Evolutionary conservation across 768 basidiomycete species (phyloP), one percentile per base, ranked within the genome.

Genomic region (Auricularia sp.): DNA sequence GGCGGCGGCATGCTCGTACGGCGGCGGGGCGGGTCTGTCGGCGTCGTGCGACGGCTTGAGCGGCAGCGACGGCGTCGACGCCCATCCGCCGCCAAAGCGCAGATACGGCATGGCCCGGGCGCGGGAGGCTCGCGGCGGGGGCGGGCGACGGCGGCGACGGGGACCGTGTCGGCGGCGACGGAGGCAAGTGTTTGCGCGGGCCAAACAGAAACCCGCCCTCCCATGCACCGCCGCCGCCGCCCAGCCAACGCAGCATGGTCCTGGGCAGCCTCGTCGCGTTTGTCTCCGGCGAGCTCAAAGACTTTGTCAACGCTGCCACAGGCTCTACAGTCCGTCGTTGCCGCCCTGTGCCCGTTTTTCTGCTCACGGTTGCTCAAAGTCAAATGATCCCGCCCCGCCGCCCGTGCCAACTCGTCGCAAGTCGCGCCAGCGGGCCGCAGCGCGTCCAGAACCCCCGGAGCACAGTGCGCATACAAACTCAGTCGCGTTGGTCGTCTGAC

Each of bases 11-110:
- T 72, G 66, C 58, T 75, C 71, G 73, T 77, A 77, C 6, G 76
- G 73, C 64, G 79, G 76, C 44, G 77, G 74, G 33, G 75, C 68
- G 62, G 67, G 61, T n/a, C 70, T 65, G 62, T 71, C 70, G 66
- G 33, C 36, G 69, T 71, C 61, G 66, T 68, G 69, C 66, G 69
- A 71, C 61, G 64, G 51, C 62, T 72, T 65, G 61, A 29, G 56
- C 56, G 56, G 56, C 6, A 35, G 34, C 56, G 56, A 29, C 13
- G 34, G 56, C 24, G 56, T 35, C 11, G 24, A 29, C 4, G 56
- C 34, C 56, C 56, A 59, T 6, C 56, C 56, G 56, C 18, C 54
- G 54, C 18, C 29, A 29, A 35, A 59, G 21, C 24, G 14, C 7
- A 59, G 47, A 21, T 51, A 51, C 6, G 47, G 47, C 47, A 51